Percentiles rank a stretch among this genome's conserved stretches.
Evolutionary conservation across 1,139 yeast genomes (phyloP).

Genomic region (Kodamaea derodonti): DNA sequence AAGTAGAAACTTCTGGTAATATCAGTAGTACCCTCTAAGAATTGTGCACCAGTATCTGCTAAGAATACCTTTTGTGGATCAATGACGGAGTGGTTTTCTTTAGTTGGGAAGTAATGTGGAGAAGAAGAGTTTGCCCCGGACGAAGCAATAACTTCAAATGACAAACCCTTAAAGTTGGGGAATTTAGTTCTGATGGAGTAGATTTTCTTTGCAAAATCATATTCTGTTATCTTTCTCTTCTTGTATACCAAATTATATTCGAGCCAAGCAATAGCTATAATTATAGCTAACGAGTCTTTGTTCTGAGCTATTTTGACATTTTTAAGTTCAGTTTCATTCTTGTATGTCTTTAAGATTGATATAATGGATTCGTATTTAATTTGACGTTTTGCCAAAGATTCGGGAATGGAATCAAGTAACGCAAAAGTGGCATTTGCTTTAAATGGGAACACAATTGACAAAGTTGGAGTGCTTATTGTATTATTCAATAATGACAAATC

Average conservation of each 20-base stretch:
- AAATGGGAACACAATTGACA: constrained; percentile 30
- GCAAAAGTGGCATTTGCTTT: constrained; percentile 33
- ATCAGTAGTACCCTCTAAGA: constrained; percentile 58
- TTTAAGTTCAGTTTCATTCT: constrained; percentile 35
- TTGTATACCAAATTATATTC: constrained; percentile 31
- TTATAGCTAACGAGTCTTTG: constrained; percentile 42
- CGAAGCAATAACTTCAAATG: constrained; percentile 53
- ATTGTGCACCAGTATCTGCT: constrained; percentile 55
- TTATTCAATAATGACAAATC: constrained; percentile 25
- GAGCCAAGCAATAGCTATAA: constrained; percentile 40
- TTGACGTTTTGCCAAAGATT: constrained; percentile 23
- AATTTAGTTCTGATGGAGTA: constrained; percentile 37
- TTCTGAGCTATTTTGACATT: constrained; percentile 41
- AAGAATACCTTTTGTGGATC: constrained; percentile 42
- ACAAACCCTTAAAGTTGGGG: constrained; percentile 48
- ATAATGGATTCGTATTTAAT: constrained; percentile 31
- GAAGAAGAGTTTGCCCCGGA: constrained; percentile 54
- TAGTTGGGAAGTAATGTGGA: constrained; percentile 54
- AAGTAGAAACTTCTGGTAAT: constrained; percentile 52
- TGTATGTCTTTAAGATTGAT: constrained; percentile 33
- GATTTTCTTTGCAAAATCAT: constrained; percentile 42
- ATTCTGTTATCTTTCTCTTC: constrained; percentile 28
- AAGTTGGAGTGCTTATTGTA: constrained; percentile 15
- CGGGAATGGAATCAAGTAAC: constrained; percentile 27
- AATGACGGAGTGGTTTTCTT: constrained; percentile 33